Base-by-base conservation (phyloP, 2,329 filamentous ascomycete genomes). In the Cordyceps militaris region DNA sequence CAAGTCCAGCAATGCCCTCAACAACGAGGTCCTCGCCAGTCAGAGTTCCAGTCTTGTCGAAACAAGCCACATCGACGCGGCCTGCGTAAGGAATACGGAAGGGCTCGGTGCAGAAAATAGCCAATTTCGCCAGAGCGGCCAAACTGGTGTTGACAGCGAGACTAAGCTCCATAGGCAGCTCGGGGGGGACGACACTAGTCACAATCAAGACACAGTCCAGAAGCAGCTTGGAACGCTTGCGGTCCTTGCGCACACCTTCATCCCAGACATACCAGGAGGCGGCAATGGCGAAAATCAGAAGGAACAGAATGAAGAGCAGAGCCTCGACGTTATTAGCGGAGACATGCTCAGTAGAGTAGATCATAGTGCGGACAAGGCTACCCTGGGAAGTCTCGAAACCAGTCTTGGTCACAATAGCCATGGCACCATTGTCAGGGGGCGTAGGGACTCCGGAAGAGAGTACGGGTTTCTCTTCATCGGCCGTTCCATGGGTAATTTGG, bases 251-350 rank as follows among this genome's bases (percentile, higher is more conserved):
- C 56, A 99, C 93, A 76, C 94, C 95, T 74, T 99, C 93, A 61
- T 92, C 85, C 94, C 94, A 99, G 60, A 99, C 94, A 71, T 99
- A 99, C 92, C 94, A 97, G 13, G 94, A 96, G 54, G 94, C 94
- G 57, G 94, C 95, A 70, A 99, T 84, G 66, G 95, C 95, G 75
- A 99, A 99, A 66, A 97, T 83, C 56, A 96, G 83, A 28, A 99
- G 82, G 80, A 99, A 99, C 60, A 99, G 81, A 64, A 99, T 99
- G 77, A 99, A 99, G 61, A 96, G 81, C n/a, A 99, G 77, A 1
- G 94, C 94, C 74, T 99, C 94, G 46, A 87, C 86, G 68, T 99
- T 97, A 76, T 97, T 97, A 65, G 94, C 94, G n/a, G 93, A 97
- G 24, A 99, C 93, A 63, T 93, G 91, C 73, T 99, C 94, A 1